Percentiles rank a stretch among this genome's conserved stretches.
phyloP scores from a whole-genome alignment of 257 asterid genomes.

The Cordia subcordata region DNA sequence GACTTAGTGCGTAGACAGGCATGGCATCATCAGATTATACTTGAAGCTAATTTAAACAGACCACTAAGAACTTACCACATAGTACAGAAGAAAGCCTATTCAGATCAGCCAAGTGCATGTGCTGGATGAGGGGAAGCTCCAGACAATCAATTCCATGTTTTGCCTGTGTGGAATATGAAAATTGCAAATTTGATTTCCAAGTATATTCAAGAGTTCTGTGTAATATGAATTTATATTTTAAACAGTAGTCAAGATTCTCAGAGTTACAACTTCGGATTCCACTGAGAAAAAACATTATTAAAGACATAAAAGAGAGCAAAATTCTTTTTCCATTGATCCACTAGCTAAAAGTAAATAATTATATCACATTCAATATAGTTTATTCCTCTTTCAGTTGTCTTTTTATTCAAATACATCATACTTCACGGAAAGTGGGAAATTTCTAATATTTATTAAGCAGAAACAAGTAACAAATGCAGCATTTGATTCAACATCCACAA shows the following conservation, averaged over 20 bases:
- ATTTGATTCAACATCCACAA: too few relatives aligned
- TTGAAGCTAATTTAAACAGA: neutral
- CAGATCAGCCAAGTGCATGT: slow-evolving; percentile 51
- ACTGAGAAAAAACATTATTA: too few relatives aligned
- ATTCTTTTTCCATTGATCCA: too few relatives aligned
- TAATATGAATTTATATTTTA: neutral
- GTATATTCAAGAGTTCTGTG: neutral
- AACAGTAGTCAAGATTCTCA: too few relatives aligned
- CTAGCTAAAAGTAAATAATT: too few relatives aligned
- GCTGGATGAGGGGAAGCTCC: slow-evolving; percentile 86
- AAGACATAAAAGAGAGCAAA: too few relatives aligned
- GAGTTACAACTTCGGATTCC: too few relatives aligned
- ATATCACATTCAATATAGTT: too few relatives aligned
- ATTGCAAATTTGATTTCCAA: neutral
- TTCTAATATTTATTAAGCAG: too few relatives aligned
- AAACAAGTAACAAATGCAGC: too few relatives aligned
- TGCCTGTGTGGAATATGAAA: slow-evolving; percentile 33
- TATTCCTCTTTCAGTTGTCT: too few relatives aligned
- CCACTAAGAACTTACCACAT: slow-evolving; percentile 34
- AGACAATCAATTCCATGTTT: slow-evolving; percentile 52
- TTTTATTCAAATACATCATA: neutral
- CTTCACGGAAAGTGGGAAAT: neutral
- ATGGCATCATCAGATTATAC: slow-evolving; percentile 2
- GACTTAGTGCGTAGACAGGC: neutral
- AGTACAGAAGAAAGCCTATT: slow-evolving; percentile 50